phyloP scores from a whole-genome alignment of 148 eudicot species.

The Diospyros lotus region DNA sequence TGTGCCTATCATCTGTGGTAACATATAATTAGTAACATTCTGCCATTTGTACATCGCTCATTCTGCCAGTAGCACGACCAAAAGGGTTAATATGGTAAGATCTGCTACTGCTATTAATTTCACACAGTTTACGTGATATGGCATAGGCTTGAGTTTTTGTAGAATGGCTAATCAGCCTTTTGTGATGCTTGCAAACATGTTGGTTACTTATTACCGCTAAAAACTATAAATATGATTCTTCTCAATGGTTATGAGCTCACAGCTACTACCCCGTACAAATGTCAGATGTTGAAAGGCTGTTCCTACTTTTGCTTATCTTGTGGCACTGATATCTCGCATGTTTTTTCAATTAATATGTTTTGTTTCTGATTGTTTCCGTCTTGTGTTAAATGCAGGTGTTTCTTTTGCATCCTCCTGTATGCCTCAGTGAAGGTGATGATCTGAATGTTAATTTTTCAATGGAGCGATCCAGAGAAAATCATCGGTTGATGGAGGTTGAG shows the following conservation, averaged over 20 bases:
- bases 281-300: not conserved
- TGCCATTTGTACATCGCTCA: not conserved
- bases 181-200: not conserved
- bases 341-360: slow-evolving; percentile 6
- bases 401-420: slow-evolving; percentile 54
- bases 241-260: not conserved
- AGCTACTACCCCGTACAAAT: not conserved
- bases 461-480: slow-evolving; percentile 78
- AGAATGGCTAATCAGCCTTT: not conserved
- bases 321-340: not conserved
- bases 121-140: not conserved
- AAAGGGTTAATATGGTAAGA: not conserved
- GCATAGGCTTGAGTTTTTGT: not conserved
- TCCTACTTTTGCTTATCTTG: not conserved
- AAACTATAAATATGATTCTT: not conserved
- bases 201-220: not conserved
- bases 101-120: not conserved
- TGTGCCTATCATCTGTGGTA: not conserved
- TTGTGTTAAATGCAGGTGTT: slow-evolving; percentile 52
- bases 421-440: slow-evolving; percentile 41
- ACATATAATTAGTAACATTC: not conserved
- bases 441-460: slow-evolving; percentile 54
- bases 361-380: not conserved
- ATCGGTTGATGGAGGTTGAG: slow-evolving; percentile 79
- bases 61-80: not conserved